Conservation (phyloP, 164 flowering plant species). For the Chimonanthus praecox region DNA sequence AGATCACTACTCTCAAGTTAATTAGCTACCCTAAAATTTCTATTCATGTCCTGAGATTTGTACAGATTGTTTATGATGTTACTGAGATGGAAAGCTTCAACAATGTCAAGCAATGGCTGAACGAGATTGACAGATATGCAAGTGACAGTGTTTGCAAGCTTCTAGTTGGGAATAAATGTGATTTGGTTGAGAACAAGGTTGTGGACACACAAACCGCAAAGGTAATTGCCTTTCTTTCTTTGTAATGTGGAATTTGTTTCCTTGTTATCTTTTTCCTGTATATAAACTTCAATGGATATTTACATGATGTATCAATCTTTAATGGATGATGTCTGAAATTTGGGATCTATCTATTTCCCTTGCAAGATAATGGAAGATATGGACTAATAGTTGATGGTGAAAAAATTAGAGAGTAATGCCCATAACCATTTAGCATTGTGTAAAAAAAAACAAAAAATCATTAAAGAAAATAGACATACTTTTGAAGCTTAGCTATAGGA, state of each 20-base stretch:
- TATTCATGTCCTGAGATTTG: conserved; percentile 2
- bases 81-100: conserved; percentile 67
- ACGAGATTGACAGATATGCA: conserved; percentile 64
- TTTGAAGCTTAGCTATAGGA: background rate
- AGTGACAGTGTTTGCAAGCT: conserved; percentile 64
- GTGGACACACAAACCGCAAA: conserved; percentile 50
- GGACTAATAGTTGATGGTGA: background rate
- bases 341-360: background rate
- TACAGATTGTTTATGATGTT: conserved; percentile 63
- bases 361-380: background rate
- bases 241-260: background rate
- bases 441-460: background rate
- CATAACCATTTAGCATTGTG: background rate
- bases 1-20: background rate
- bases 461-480: too few species aligned
- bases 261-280: background rate
- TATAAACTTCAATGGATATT: background rate
- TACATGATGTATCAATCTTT: background rate
- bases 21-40: background rate
- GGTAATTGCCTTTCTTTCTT: conserved; percentile 22
- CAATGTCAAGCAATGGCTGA: conserved; percentile 65
- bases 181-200: conserved; percentile 53
- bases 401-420: background rate
- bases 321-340: background rate
- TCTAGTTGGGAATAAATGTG: conserved; percentile 66